phyloP scores from a whole-genome alignment of 371 early-diverging fungal species.

The Actinomortierella ambigua region DNA sequence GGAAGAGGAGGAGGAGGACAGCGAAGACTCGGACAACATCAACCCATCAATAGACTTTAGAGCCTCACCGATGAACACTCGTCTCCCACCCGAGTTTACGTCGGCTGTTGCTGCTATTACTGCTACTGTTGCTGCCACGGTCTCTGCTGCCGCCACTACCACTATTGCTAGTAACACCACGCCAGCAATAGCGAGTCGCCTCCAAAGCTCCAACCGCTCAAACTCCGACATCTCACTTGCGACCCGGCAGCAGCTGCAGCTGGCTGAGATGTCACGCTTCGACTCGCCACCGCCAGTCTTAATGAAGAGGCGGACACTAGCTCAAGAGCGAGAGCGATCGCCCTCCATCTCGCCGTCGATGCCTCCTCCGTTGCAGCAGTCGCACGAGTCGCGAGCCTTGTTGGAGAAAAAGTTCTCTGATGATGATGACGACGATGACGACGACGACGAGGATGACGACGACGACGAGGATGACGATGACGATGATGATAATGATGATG shows the following conservation, averaged over 20 bases:
- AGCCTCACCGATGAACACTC: too few species aligned
- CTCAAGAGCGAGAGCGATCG: not conserved
- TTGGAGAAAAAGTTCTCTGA: too few species aligned
- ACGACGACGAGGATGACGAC: not conserved
- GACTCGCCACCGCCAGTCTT: too few species aligned
- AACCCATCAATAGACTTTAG: not conserved
- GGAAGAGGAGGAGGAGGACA: conserved; percentile 10
- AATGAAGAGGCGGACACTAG: too few species aligned
- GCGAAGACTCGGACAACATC: not conserved
- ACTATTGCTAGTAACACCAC: not conserved
- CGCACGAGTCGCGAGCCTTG: not conserved
- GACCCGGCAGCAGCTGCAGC: not conserved
- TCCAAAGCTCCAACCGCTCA: not conserved
- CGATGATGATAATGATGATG: not conserved
- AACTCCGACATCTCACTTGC: not conserved
- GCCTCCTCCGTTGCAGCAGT: not conserved
- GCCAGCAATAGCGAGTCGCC: not conserved
- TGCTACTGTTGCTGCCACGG: not conserved
- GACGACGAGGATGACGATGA: not conserved
- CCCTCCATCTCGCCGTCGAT: not conserved
- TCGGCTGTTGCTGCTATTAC: conserved; percentile 1
- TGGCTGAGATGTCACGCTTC: too few species aligned
- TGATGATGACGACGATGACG: too few species aligned
- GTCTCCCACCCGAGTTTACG: too few species aligned
- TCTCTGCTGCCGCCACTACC: not conserved